Percentiles rank a stretch among this genome's conserved stretches.
Conservation (phyloP, 129 eudicot species). For the Calendula officinalis region DNA sequence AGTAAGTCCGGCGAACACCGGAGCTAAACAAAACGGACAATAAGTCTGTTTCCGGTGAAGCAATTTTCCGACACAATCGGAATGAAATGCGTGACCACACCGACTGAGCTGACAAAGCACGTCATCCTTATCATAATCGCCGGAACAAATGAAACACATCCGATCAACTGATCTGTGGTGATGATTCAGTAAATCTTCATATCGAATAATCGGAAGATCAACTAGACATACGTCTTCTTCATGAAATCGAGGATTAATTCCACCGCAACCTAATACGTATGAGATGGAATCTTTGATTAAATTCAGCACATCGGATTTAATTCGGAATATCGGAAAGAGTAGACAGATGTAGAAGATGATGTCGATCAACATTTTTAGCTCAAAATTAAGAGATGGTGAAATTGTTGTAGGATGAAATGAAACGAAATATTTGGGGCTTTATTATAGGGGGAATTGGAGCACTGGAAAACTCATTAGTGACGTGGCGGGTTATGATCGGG, state of each 20-base stretch:
- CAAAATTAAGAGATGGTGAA: too few relatives aligned
- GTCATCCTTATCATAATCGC: conserved; percentile 17
- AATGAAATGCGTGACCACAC: conserved; percentile 22
- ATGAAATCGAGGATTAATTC: conserved; percentile 16
- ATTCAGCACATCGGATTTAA: conserved; percentile 19
- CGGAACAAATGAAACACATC: conserved; percentile 25
- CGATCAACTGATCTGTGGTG: conserved; percentile 18
- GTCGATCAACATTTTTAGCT: conserved; percentile 4
- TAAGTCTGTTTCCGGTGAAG: conserved; percentile 17
- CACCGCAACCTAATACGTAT: conserved; percentile 10
- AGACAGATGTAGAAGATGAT: conserved; percentile 20
- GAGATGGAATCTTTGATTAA: background rate
- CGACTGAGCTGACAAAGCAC: conserved; percentile 25
- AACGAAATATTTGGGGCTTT: too few relatives aligned
- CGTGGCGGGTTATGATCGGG: too few relatives aligned
- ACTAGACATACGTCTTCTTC: conserved; percentile 5
- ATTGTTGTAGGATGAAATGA: too few relatives aligned
- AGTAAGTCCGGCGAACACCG: conserved; percentile 18
- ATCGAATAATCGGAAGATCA: conserved; percentile 26
- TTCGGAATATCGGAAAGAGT: conserved; percentile 13
- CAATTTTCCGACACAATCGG: conserved; percentile 25
- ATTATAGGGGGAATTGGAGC: background rate
- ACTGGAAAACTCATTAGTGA: too few relatives aligned
- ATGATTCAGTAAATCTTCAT: conserved; percentile 11
- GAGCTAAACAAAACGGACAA: conserved; percentile 21